Evolutionary conservation across 2,329 filamentous ascomycete species (phyloP).

Genomic region (Beauveria scarabaeidicola): DNA sequence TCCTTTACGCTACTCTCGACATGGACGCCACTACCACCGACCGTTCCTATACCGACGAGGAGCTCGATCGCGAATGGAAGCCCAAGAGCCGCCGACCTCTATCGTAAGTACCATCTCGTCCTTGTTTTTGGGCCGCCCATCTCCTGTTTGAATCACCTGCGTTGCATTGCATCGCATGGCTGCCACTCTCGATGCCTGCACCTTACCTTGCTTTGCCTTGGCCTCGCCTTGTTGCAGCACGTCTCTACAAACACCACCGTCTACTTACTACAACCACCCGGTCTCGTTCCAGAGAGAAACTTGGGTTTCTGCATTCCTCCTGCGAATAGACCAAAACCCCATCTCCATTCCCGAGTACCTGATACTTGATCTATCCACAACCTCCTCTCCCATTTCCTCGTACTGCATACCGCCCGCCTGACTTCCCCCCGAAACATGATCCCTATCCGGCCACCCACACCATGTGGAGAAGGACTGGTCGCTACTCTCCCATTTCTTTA

Average conservation of each 20-base stretch:
- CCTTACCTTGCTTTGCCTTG: background rate
- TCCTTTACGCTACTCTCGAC: background rate
- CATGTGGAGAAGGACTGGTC: slow-evolving; percentile 10
- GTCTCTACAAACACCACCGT: background rate
- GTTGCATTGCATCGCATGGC: background rate
- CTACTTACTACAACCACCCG: slow-evolving; percentile 4
- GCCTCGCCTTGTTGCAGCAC: background rate
- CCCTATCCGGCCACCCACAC: slow-evolving; percentile 5
- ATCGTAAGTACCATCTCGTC: slow-evolving; percentile 54
- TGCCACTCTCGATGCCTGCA: background rate
- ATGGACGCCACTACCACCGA: slow-evolving; percentile 5
- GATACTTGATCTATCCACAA: background rate
- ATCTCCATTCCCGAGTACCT: background rate
- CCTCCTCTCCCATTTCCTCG: background rate
- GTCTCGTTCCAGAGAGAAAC: background rate
- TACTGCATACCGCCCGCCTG: background rate
- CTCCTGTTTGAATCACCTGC: background rate
- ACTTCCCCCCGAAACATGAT: slow-evolving; percentile 4
- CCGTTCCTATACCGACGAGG: slow-evolving; percentile 45
- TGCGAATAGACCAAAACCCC: background rate
- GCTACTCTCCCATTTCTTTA: slow-evolving; percentile 8
- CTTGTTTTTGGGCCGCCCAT: background rate
- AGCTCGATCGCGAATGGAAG: slow-evolving; percentile 72
- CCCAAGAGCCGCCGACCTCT: slow-evolving; percentile 69
- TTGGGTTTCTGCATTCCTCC: background rate